A percentile compares a stretch with the other conserved stretches of the same genome.
Conservation (phyloP, 495 filamentous ascomycete genomes). For the Neurospora tetraspora region DNA sequence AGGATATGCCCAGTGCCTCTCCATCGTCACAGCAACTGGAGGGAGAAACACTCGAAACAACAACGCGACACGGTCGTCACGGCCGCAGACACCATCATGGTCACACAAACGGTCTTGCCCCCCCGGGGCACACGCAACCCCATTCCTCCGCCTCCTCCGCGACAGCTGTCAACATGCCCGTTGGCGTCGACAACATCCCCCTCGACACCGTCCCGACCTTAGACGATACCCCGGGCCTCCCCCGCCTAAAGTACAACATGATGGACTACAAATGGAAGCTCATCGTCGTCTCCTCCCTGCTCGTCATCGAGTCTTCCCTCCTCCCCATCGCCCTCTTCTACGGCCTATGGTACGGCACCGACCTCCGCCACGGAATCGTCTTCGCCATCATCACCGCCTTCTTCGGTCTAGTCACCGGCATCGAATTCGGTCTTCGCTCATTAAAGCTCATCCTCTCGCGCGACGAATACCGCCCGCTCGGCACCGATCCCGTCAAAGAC, state of each 20-base stretch:
- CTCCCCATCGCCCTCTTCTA: conserved; percentile 39
- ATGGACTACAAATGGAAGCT: conserved; percentile 36
- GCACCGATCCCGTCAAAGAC: conserved; percentile 26
- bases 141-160: neutral
- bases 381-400: conserved; percentile 44
- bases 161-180: neutral
- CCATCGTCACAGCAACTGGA: neutral
- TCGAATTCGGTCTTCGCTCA: conserved; percentile 38
- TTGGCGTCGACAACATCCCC: neutral
- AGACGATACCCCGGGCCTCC: conserved; percentile 21
- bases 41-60: neutral
- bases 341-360: conserved; percentile 29
- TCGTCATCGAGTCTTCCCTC: conserved; percentile 36
- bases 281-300: conserved; percentile 25
- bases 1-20: neutral
- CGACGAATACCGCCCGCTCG: conserved; percentile 34
- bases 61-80: neutral
- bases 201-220: neutral
- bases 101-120: neutral
- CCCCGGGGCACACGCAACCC: neutral
- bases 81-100: neutral
- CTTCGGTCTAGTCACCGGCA: conserved; percentile 38
- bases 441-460: conserved; percentile 31
- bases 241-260: conserved; percentile 32
- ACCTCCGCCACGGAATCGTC: conserved; percentile 32